Base-by-base conservation (phyloP, 164 flowering plant genomes). In the Akebia trifoliata region DNA sequence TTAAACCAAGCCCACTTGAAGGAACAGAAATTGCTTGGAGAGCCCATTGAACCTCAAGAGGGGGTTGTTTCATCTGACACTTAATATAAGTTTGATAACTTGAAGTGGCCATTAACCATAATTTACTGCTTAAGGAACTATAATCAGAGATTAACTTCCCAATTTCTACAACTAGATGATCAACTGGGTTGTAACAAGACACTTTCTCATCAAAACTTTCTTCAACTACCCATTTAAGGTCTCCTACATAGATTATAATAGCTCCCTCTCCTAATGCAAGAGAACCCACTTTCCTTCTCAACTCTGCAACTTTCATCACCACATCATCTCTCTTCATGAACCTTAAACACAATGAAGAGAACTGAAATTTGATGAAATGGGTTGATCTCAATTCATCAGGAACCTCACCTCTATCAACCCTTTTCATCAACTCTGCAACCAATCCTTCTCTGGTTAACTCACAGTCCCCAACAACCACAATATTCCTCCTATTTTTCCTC, bases 21-120 rank as follows among this genome's bases (percentile, higher is more conserved):
- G 90, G 97, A 66, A 87, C 77, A 64, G 84, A 70, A 61, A 90
- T 84, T 62, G 87, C 78, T 70, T 90, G 95, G 45, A 91, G 87
- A 64, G 61, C 58, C 96, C 97, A 91, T 61, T 77, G 83, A 30
- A 58, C 49, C 69, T 87, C 91, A 54, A 91, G 77, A 26, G 96
- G 55, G 17, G 97, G 90, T 38, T 79, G 83, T 62, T 74, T 83
- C 78, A 76, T 79, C 58, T 83, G 85, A 59, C 91, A 80, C 61
- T 58, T 84, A 80, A 80, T 81, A 55, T 79, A 84, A 28, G 92
- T 88, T 30, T 87, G 86, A 25, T 80, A 82, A 65, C 67, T 80
- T 53, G 97, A 79, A 20, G 80, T 76, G 0, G 68, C 96, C 65
- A 91, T 56, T 29, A 91, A 62, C 97, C 96, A 88, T 0, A 90